Evolutionary conservation across 2,329 filamentous ascomycete species (phyloP), one percentile per base, ranked within the genome.

Genomic region (Penicillium sp.): DNA sequence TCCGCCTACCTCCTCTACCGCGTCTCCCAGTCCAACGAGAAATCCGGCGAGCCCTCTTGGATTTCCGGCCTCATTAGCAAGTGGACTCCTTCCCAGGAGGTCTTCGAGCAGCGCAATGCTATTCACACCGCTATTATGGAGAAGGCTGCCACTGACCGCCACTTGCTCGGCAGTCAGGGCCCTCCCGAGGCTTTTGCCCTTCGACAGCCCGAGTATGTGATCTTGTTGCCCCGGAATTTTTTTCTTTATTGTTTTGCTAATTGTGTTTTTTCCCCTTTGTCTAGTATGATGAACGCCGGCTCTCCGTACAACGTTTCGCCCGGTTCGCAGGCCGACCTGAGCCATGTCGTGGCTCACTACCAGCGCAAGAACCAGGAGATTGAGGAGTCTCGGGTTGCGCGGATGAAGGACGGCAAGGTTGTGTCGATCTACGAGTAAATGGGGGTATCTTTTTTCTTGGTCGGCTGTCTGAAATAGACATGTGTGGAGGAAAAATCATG

Each of bases 231-330:
- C 14, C 5, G 24, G 13, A 13, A 39, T 20, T 22, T 18, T 35
- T 32, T 34, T 14, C 4, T 6, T 26, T 26, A 32, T 45, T 39
- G 18, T 47, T 51, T 5, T 47, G 53, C 59, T 61, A 34, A 61
- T 43, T 18, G 29, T 18, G 10, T 2, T 22, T 11, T 35, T 4
- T 3, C 4, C 4, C 14, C n/a, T 38, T 49, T 44, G 24, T 53
- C 3, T 50, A 89, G 86, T 64, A 76, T 82, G 61, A 82, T 89
- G 74, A 88, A 88, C 69, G 73, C 76, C 22, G 82, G 83, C 50
- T 83, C 83, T 2, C 85, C 85, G 16, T 85, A 79, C 73, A 89
- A 89, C 67, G 81, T 88, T 53, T 75, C 80, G 32, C 84, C 86
- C 42, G 86, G 86, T 50, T 82, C 82, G 44, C 73, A 79, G 53